Evolutionary conservation across 345 rosid genomes (phyloP).

Genomic region (Murraya paniculata): DNA sequence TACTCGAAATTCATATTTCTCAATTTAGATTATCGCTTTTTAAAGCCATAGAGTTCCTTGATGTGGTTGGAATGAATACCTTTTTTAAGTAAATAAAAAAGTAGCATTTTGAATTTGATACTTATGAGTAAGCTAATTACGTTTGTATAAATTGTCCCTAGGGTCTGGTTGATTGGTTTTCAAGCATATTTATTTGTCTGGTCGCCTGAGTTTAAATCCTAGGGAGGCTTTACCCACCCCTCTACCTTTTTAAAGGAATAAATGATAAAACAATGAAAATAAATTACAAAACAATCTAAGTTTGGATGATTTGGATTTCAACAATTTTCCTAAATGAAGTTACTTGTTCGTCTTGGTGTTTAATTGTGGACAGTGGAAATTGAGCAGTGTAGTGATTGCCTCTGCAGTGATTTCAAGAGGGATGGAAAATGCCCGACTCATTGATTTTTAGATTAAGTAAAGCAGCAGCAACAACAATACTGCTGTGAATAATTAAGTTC

Average conservation of each 20-base stretch:
- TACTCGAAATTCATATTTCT: too few relatives aligned
- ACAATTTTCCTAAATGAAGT: not conserved
- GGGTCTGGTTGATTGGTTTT: too few relatives aligned
- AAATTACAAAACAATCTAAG: too few relatives aligned
- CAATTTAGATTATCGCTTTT: too few relatives aligned
- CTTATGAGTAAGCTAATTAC: not conserved
- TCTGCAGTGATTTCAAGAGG: not conserved
- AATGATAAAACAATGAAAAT: too few relatives aligned
- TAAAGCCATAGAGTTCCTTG: too few relatives aligned
- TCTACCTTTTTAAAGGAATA: too few relatives aligned
- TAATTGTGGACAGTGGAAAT: not conserved
- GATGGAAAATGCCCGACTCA: not conserved
- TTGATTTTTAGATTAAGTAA: not conserved
- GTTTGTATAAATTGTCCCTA: not conserved
- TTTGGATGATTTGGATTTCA: not conserved
- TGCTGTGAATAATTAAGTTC: not conserved
- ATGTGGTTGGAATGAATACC: too few relatives aligned
- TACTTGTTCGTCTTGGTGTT: not conserved
- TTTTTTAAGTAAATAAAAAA: too few relatives aligned
- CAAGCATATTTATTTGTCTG: too few relatives aligned
- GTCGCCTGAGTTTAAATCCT: too few relatives aligned
- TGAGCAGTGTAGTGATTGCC: not conserved
- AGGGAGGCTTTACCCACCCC: too few relatives aligned
- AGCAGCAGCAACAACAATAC: not conserved
- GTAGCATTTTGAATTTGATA: not conserved